phyloP scores from a whole-genome alignment of 169 alveolate species.

The Hepatocystis sp. region DNA sequence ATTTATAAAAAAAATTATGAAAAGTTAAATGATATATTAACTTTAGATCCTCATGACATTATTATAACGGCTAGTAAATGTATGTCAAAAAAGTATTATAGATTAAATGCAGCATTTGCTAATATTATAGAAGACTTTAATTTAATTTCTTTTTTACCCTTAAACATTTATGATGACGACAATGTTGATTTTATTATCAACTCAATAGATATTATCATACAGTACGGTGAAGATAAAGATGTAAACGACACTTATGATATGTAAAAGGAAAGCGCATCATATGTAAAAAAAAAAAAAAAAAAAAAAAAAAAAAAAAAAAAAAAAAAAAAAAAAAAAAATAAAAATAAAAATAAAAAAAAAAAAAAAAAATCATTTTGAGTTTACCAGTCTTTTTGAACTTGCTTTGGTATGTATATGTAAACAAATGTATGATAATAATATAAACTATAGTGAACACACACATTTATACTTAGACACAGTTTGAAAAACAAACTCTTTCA shows the following conservation, averaged over 20 bases:
- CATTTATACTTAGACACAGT: too few species aligned
- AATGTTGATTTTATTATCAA: conserved; percentile 82
- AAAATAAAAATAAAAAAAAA: too few species aligned
- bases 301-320: too few species aligned
- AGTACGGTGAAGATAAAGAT: conserved; percentile 88
- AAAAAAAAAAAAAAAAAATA: too few species aligned
- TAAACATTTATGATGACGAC: conserved; percentile 84
- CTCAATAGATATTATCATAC: conserved; percentile 83
- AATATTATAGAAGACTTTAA: conserved; percentile 84
- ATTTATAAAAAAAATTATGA: conserved; percentile 68
- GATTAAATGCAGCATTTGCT: conserved; percentile 84
- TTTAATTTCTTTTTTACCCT: conserved; percentile 84
- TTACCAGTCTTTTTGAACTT: background rate
- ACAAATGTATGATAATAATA: too few species aligned
- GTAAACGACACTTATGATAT: conserved; percentile 85
- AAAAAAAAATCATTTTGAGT: too few species aligned
- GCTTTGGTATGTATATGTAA: background rate
- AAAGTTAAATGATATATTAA: conserved; percentile 71
- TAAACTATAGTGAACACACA: background rate
- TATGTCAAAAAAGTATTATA: conserved; percentile 81
- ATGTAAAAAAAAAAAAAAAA: background rate
- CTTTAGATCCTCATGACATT: conserved; percentile 72
- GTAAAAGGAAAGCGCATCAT: conserved; percentile 42
- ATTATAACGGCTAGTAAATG: conserved; percentile 66
- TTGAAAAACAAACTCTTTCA: too few species aligned